Evolutionary conservation across 1,139 yeast genomes (phyloP).

Genomic region (Blastobotrys serpentis): DNA sequence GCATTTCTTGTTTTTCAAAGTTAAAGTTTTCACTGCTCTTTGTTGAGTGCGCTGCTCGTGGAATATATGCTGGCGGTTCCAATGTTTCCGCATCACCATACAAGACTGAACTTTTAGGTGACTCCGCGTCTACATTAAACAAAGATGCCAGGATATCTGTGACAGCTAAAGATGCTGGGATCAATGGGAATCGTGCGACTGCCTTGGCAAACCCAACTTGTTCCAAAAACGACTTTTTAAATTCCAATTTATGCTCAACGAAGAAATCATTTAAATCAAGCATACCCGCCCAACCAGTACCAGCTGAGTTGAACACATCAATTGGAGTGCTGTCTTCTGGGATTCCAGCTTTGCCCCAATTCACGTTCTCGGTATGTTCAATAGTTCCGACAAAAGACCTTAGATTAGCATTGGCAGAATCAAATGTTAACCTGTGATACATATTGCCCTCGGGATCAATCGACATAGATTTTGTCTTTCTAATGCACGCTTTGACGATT

Average conservation of each 20-base stretch:
- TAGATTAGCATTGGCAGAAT: constrained; percentile 26
- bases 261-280: constrained; percentile 36
- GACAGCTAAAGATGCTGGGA: constrained; percentile 36
- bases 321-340: constrained; percentile 25
- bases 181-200: constrained; percentile 40
- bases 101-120: constrained; percentile 15
- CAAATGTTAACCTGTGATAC: constrained; percentile 26
- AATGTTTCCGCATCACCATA: constrained; percentile 27
- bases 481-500: constrained; percentile 30
- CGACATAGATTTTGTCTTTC: constrained; percentile 24
- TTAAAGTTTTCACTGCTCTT: constrained; percentile 8
- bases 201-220: constrained; percentile 32
- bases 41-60: constrained; percentile 10
- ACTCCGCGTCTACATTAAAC: constrained; percentile 37
- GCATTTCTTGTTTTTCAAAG: not conserved
- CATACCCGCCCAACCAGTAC: constrained; percentile 34
- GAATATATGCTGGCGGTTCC: constrained; percentile 27
- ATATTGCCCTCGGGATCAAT: constrained; percentile 24
- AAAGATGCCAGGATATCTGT: constrained; percentile 35
- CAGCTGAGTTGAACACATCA: constrained; percentile 27
- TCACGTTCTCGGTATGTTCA: constrained; percentile 25
- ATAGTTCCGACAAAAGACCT: constrained; percentile 28
- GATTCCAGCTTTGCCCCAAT: constrained; percentile 34
- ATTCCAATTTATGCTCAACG: constrained; percentile 28
- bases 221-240: constrained; percentile 33